Evolutionary conservation across 1,139 yeast species (phyloP).

Genomic region (Kluyveromyces marxianus): DNA sequence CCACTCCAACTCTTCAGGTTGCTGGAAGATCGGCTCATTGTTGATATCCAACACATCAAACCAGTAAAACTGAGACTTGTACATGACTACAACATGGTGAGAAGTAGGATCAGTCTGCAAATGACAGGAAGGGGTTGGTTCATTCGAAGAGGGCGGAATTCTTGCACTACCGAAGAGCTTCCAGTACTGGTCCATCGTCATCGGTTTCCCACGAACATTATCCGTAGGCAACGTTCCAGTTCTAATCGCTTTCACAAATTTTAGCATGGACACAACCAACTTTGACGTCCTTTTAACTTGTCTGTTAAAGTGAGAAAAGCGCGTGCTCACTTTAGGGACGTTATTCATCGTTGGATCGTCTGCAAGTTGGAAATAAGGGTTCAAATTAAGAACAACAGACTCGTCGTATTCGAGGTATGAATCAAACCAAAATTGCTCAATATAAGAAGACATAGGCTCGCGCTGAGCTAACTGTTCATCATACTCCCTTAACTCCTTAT

Average conservation of each 20-base stretch:
- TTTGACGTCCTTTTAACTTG: slow-evolving; percentile 77
- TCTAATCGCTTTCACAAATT: slow-evolving; percentile 70
- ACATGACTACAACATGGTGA: slow-evolving; percentile 68
- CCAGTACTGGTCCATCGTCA: slow-evolving; percentile 84
- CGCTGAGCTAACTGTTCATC: slow-evolving; percentile 53
- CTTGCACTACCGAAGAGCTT: slow-evolving; percentile 77
- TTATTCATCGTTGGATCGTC: slow-evolving; percentile 77
- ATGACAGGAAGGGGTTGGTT: slow-evolving; percentile 38
- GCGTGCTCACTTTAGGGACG: slow-evolving; percentile 21
- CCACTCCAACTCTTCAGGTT: slow-evolving; percentile 62
- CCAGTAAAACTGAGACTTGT: slow-evolving; percentile 85
- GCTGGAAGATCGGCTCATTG: slow-evolving; percentile 52
- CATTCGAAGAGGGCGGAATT: slow-evolving; percentile 65
- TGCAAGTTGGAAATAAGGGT: slow-evolving; percentile 77
- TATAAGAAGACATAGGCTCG: slow-evolving; percentile 64
- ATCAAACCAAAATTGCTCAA: slow-evolving; percentile 89
- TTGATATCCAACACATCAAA: slow-evolving; percentile 72
- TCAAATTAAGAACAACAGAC: slow-evolving; percentile 77
- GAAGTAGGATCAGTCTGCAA: slow-evolving; percentile 70
- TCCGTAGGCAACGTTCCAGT: slow-evolving; percentile 69
- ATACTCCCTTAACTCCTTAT: slow-evolving; percentile 20
- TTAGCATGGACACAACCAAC: slow-evolving; percentile 61
- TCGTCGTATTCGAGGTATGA: slow-evolving; percentile 78
- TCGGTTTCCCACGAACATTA: slow-evolving; percentile 52
- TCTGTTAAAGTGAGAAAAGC: slow-evolving; percentile 21